Conservation (phyloP, 768 basidiomycete genomes). For the Trametes cinnabarina region DNA sequence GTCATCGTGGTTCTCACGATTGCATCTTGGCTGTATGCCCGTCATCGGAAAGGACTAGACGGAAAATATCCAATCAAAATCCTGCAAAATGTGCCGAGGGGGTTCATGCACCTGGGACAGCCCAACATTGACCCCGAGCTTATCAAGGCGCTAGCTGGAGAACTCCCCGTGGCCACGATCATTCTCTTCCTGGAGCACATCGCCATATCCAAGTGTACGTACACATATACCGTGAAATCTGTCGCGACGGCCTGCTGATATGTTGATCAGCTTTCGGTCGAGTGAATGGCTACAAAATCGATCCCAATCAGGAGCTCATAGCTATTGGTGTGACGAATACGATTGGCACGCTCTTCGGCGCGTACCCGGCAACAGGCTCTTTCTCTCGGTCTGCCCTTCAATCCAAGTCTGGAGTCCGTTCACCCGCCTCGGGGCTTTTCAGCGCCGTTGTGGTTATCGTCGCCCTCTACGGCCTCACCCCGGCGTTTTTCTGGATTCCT, state of each 20-base stretch:
- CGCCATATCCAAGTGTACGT: constrained; percentile 84
- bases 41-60: constrained; percentile 49
- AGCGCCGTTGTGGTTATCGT: constrained; percentile 86
- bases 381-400: constrained; percentile 96
- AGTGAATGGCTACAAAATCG: constrained; percentile 89
- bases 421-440: constrained; percentile 82
- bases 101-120: constrained; percentile 57
- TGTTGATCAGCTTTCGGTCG: constrained; percentile 78
- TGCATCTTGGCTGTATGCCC: constrained; percentile 80
- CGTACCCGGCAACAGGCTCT: constrained; percentile 94
- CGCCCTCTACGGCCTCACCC: constrained; percentile 89
- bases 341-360: constrained; percentile 81
- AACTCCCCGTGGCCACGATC: constrained; percentile 81
- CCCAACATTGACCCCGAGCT: constrained; percentile 49
- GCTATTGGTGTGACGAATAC: constrained; percentile 97
- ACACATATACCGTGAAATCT: not conserved
- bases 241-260: not conserved
- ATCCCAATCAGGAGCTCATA: constrained; percentile 91
- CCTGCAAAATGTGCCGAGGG: constrained; percentile 77
- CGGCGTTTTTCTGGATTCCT: constrained; percentile 88
- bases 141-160: constrained; percentile 60
- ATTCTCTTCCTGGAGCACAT: constrained; percentile 93
- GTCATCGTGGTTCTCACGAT: constrained; percentile 85
- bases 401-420: constrained; percentile 91
- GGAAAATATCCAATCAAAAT: constrained; percentile 83